Percentiles rank a stretch among this genome's conserved stretches.
These are phyloP conservation scores for Rhynchosporium secalis DNA, from an alignment of 2,329 filamentous ascomycete genomes.

Conservation along the genomic window DNA sequence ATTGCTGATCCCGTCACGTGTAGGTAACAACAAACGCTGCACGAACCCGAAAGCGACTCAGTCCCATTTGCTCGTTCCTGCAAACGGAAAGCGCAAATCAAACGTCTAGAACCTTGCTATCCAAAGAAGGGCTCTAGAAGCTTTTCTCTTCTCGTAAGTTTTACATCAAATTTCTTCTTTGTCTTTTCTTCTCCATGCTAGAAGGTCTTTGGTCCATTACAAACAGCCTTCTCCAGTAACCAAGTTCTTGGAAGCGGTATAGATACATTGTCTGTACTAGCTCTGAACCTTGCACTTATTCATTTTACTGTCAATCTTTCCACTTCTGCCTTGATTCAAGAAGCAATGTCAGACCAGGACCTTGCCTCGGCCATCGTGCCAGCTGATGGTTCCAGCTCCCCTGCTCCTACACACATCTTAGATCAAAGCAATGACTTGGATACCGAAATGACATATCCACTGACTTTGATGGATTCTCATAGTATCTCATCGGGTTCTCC, in stretches of 20 bases:
- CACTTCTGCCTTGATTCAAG: background rate
- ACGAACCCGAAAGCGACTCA: conserved; percentile 21
- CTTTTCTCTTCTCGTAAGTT: conserved; percentile 16
- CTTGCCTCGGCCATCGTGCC: conserved; percentile 1
- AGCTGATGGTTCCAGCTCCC: conserved; percentile 10
- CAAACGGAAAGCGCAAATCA: conserved; percentile 29
- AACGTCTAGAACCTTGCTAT: conserved; percentile 20
- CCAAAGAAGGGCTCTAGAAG: conserved; percentile 15
- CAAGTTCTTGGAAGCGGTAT: conserved; percentile 26
- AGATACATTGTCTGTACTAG: conserved; percentile 24
- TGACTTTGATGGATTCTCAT: conserved; percentile 26
- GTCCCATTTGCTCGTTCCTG: conserved; percentile 26
- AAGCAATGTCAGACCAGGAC: conserved; percentile 16
- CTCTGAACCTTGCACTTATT: background rate
- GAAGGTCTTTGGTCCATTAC: conserved; percentile 13
- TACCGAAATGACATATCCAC: conserved; percentile 31
- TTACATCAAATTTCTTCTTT: conserved; percentile 7
- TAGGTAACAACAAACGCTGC: conserved; percentile 28
- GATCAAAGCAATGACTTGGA: conserved; percentile 15
- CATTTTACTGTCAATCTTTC: conserved; percentile 1
- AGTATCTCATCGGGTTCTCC: conserved; percentile 16
- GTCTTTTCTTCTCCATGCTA: conserved; percentile 4
- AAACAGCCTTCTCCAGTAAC: conserved; percentile 23
- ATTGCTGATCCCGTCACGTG: conserved; percentile 25
- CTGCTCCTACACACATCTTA: conserved; percentile 2